Conservation (phyloP, 106 monocot genomes). For the Allium sativum region DNA sequence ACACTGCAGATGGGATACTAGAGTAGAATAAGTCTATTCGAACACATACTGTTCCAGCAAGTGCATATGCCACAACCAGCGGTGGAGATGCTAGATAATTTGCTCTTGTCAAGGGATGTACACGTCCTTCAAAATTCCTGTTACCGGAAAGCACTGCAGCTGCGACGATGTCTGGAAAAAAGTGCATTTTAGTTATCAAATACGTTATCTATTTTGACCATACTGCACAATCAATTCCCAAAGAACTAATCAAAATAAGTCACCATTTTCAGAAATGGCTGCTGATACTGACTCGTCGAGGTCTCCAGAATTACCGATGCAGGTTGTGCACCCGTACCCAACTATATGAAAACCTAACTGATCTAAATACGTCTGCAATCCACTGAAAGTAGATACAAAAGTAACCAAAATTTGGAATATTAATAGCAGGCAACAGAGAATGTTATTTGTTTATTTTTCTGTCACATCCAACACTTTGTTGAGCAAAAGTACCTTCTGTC, state of each 20-base stretch:
- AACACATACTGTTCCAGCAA: slow-evolving; percentile 74
- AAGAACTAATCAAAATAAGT: neutral
- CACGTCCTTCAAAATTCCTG: slow-evolving; percentile 89
- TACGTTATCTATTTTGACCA: neutral
- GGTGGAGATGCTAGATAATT: slow-evolving; percentile 96
- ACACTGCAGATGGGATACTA: neutral
- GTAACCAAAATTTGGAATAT: neutral
- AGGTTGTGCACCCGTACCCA: slow-evolving; percentile 97
- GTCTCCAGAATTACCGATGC: slow-evolving; percentile 98
- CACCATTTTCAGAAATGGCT: slow-evolving; percentile 89
- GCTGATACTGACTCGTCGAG: slow-evolving; percentile 78
- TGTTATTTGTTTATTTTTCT: neutral
- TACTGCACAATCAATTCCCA: too few species aligned
- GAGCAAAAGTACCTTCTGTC: slow-evolving; percentile 47
- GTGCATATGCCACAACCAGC: slow-evolving; percentile 87
- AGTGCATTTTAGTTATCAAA: too few species aligned
- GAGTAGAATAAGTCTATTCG: neutral
- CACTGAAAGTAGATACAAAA: slow-evolving; percentile 38
- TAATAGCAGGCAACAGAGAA: neutral
- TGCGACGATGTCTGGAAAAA: slow-evolving; percentile 58
- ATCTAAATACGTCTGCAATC: slow-evolving; percentile 79
- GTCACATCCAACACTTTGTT: neutral
- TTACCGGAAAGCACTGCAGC: slow-evolving; percentile 85
- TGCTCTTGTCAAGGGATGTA: slow-evolving; percentile 82
- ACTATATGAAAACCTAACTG: slow-evolving; percentile 86